phyloP scores from a whole-genome alignment of 164 flowering plant species.

The Vitis rotundifolia region DNA sequence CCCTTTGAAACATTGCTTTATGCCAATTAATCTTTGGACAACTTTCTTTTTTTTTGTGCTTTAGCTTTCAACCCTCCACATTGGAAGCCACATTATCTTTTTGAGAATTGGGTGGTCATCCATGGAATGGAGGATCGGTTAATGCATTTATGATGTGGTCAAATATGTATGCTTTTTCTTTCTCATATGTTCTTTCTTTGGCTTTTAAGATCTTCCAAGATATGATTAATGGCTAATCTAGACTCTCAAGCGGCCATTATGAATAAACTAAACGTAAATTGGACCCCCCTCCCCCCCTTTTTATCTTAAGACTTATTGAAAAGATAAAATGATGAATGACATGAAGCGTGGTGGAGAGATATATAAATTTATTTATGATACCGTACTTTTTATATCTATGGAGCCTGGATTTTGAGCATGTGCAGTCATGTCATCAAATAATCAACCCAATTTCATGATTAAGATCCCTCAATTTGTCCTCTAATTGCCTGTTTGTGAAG shows the following conservation, averaged over 20 bases:
- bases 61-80: background rate
- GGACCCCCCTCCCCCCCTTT: background rate
- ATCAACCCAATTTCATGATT: too few species aligned
- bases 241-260: background rate
- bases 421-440: too few species aligned
- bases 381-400: too few species aligned
- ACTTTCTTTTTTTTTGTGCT: background rate
- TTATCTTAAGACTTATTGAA: background rate
- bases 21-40: background rate
- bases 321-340: background rate
- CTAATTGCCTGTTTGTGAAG: too few species aligned
- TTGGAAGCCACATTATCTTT: slow-evolving; percentile 4
- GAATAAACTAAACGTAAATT: background rate
- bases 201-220: slow-evolving; percentile 8
- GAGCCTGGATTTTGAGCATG: too few species aligned
- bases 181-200: background rate
- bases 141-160: background rate
- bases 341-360: background rate
- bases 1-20: background rate
- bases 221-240: slow-evolving; percentile 3
- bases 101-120: background rate
- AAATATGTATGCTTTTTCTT: background rate
- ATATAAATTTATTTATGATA: too few species aligned
- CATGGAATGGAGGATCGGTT: background rate
- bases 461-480: too few species aligned